These are phyloP conservation scores for Tolypocladium cylindrosporum DNA, from an alignment of 2,329 filamentous ascomycete species.

Conservation along the genomic window DNA sequence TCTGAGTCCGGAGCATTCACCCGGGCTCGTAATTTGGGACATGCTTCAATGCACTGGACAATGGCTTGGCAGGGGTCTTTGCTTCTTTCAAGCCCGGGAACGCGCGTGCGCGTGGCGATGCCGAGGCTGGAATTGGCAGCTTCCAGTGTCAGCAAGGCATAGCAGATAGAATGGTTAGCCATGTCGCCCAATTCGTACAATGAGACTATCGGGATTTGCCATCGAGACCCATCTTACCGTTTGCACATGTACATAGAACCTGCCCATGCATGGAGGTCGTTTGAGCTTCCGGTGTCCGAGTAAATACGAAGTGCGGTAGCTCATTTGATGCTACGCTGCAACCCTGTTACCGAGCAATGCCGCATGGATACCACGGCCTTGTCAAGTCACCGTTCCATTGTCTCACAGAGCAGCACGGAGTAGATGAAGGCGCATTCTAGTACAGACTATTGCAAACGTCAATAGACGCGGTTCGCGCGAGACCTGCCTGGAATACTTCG, in stretches of 20 bases:
- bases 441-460: background rate
- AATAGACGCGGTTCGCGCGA: background rate
- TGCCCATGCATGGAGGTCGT: too few relatives aligned
- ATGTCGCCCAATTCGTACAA: too few relatives aligned
- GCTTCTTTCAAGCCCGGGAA: background rate
- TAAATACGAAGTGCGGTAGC: background rate
- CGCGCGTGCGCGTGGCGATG: background rate
- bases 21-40: background rate
- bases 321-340: background rate
- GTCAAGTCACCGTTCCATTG: background rate
- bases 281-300: too few relatives aligned
- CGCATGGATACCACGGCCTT: background rate
- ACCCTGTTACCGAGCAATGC: background rate
- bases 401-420: background rate
- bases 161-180: background rate
- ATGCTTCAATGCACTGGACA: background rate
- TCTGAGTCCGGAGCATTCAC: background rate
- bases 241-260: too few relatives aligned
- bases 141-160: background rate
- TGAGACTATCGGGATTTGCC: too few relatives aligned
- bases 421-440: background rate
- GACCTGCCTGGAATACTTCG: background rate
- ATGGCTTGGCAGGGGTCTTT: background rate
- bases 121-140: background rate
- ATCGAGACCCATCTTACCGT: too few relatives aligned